These are phyloP conservation scores for Medicago ruthenica DNA, from an alignment of 306 rosid species.

Conservation along the genomic window DNA sequence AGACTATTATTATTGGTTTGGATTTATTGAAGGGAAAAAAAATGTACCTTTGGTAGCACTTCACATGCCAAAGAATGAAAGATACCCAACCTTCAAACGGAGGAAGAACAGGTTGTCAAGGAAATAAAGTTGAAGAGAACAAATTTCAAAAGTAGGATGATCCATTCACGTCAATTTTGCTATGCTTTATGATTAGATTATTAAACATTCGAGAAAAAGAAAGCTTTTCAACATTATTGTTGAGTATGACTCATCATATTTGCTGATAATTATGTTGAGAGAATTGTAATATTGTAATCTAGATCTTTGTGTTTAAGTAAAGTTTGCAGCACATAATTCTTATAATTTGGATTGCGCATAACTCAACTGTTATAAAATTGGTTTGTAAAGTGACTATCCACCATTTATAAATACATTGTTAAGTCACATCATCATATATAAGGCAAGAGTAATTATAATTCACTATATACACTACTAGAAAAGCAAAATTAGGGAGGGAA, in stretches of 20 bases:
- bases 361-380: too few species aligned
- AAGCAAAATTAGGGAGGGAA: too few species aligned
- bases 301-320: background rate
- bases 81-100: slow-evolving; percentile 26
- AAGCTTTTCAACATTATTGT: slow-evolving; percentile 3
- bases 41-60: slow-evolving; percentile 4
- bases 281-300: background rate
- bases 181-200: background rate
- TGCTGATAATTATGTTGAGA: background rate
- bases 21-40: background rate
- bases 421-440: too few species aligned
- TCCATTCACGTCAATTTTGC: background rate
- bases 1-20: background rate
- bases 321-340: too few species aligned
- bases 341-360: too few species aligned
- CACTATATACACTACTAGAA: too few species aligned
- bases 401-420: too few species aligned
- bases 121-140: slow-evolving; percentile 24
- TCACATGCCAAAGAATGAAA: slow-evolving; percentile 22
- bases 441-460: too few species aligned
- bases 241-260: background rate
- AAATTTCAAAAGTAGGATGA: slow-evolving; percentile 3
- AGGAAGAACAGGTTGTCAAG: slow-evolving; percentile 32
- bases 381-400: too few species aligned
- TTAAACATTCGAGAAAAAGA: slow-evolving; percentile 4